Conservation (phyloP, 495 filamentous ascomycete genomes). For the Amorphotheca resinae region DNA sequence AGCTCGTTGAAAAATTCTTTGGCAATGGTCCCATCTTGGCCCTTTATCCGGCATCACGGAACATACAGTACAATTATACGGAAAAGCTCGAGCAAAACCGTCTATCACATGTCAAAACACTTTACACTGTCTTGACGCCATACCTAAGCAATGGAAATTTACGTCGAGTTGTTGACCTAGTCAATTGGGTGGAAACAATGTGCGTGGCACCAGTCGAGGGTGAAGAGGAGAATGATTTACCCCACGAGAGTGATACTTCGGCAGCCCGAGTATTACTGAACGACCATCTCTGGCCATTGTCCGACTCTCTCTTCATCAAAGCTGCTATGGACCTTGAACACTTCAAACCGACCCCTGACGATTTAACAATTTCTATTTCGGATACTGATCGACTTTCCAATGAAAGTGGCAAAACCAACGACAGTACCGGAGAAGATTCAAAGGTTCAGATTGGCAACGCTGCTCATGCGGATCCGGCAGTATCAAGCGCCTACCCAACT, state of each 20-base stretch:
- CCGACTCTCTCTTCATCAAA: slow-evolving; percentile 36
- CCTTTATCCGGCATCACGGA: slow-evolving; percentile 26
- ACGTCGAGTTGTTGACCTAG: slow-evolving; percentile 56
- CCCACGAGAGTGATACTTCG: slow-evolving; percentile 60
- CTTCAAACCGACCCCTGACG: slow-evolving; percentile 54
- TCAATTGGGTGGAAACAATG: slow-evolving; percentile 69
- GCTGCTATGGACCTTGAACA: slow-evolving; percentile 45
- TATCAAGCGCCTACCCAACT: slow-evolving; percentile 18
- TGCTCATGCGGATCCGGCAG: slow-evolving; percentile 1
- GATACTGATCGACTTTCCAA: slow-evolving; percentile 25
- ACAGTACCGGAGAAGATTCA: slow-evolving; percentile 31
- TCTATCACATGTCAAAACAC: slow-evolving; percentile 13
- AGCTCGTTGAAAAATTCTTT: slow-evolving; percentile 34
- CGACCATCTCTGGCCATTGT: slow-evolving; percentile 39
- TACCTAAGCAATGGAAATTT: slow-evolving; percentile 31
- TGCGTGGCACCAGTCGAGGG: slow-evolving; percentile 61
- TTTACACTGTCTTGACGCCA: slow-evolving; percentile 32
- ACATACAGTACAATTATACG: slow-evolving; percentile 29
- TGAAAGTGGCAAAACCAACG: slow-evolving; percentile 30
- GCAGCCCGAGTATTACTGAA: slow-evolving; percentile 44
- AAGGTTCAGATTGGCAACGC: slow-evolving; percentile 36
- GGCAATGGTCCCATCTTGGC: slow-evolving; percentile 36
- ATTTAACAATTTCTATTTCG: slow-evolving; percentile 40
- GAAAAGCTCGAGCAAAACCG: slow-evolving; percentile 30
- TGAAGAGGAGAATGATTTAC: slow-evolving; percentile 55